Conservation (phyloP, 2,329 filamentous ascomycete species). For the Cucurbitaria berberidis region DNA sequence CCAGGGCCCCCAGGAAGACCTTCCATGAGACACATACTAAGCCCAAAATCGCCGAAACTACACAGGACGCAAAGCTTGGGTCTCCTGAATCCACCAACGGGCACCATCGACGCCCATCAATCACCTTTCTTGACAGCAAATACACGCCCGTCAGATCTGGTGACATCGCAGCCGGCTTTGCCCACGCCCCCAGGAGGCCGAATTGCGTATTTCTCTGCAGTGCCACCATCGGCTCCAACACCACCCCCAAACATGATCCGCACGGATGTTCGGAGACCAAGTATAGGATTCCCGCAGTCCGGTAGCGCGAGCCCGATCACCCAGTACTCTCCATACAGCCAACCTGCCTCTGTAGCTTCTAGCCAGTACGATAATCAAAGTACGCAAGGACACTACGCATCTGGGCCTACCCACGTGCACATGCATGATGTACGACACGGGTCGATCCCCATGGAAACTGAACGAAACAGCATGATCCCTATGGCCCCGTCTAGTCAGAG, state of each 20-base stretch:
- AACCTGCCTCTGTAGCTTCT: slow-evolving; percentile 41
- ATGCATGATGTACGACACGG: slow-evolving; percentile 42
- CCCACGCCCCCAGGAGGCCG: slow-evolving; percentile 54
- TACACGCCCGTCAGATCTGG: slow-evolving; percentile 52
- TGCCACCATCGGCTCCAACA: slow-evolving; percentile 40
- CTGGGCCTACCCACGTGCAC: slow-evolving; percentile 14
- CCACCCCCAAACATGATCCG: slow-evolving; percentile 35
- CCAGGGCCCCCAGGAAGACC: slow-evolving; percentile 34
- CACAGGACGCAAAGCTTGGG: slow-evolving; percentile 60
- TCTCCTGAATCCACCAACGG: slow-evolving; percentile 51
- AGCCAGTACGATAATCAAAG: slow-evolving; percentile 47
- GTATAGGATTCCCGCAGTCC: slow-evolving; percentile 50
- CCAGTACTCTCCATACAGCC: slow-evolving; percentile 51
- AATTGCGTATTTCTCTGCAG: slow-evolving; percentile 41
- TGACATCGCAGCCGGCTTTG: slow-evolving; percentile 54
- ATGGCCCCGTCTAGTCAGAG: slow-evolving; percentile 55
- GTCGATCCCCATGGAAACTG: slow-evolving; percentile 41
- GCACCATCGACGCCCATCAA: slow-evolving; percentile 57
- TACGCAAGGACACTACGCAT: slow-evolving; percentile 27
- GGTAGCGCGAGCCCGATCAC: slow-evolving; percentile 55
- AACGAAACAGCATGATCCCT: slow-evolving; percentile 50
- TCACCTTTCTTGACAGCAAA: slow-evolving; percentile 55
- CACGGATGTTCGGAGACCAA: slow-evolving; percentile 34
- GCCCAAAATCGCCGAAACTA: slow-evolving; percentile 62
- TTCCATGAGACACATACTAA: slow-evolving; percentile 59